These are phyloP conservation scores for Diaporthe helianthi DNA, from an alignment of 2,329 filamentous ascomycete genomes.

Conservation along the genomic window DNA sequence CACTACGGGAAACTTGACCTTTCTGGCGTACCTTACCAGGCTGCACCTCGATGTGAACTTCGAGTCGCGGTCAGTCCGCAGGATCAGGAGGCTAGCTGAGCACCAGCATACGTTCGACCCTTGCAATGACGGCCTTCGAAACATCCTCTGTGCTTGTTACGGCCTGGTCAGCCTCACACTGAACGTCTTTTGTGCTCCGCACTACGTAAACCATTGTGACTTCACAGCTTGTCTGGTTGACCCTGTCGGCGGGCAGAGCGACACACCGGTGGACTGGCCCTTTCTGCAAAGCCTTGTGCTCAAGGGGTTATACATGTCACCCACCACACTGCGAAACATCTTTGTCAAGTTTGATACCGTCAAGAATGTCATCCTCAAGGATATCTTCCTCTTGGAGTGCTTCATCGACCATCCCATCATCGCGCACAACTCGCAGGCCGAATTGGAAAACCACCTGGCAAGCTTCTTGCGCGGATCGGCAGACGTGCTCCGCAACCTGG, in stretches of 20 bases:
- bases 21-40: neutral
- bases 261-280: neutral
- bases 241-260: neutral
- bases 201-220: neutral
- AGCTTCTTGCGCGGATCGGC: neutral
- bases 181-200: neutral
- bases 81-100: fast-evolving
- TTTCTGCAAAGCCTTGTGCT: neutral
- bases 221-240: neutral
- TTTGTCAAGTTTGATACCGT: neutral
- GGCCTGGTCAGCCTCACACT: neutral
- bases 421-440: neutral
- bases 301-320: neutral
- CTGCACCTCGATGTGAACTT: neutral
- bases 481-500: neutral
- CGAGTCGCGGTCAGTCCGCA: neutral
- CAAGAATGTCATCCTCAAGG: neutral
- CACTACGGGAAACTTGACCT: no score
- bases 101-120: neutral
- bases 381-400: neutral
- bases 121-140: neutral
- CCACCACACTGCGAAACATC: neutral
- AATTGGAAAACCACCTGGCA: neutral
- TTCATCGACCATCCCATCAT: neutral
- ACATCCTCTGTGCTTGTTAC: neutral